Base-by-base conservation (phyloP, 2,329 filamentous ascomycete genomes). In the Gliomastix tumulicola region DNA sequence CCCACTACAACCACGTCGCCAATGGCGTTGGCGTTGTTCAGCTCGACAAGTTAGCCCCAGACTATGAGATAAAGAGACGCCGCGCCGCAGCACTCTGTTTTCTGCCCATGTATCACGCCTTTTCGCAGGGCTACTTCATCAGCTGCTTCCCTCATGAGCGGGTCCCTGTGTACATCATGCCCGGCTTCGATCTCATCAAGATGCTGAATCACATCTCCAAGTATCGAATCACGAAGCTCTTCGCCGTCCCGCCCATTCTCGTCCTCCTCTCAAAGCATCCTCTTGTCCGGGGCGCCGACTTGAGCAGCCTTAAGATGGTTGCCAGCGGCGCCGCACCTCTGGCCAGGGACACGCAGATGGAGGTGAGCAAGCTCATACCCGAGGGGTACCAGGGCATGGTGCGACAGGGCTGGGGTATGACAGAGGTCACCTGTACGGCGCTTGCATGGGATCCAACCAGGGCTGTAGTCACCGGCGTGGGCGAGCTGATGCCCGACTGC, bases 331-430 rank as follows among this genome's bases (percentile, higher is more conserved):
- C 84, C 2, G 86, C 87, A 7, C 85, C 86, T 2, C 60, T 86
- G 7, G 62, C 66, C 11, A 52, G 51, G n/a, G 75, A 83, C 42
- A 62, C 77, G 4, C 52, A 55, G 36, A 40, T 41, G 3, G 48
- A 50, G 33, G 66, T 63, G 38, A 63, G 67, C 10, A 76, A 82
- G 44, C 71, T 78, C 9, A 13, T 28, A n/a, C 17, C 25, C 13
- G 17, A 16, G n/a, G 17, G 25, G 13, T 13, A 16, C 17, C 70
- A 82, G 52, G 68, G 62, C 40, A 50, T 79, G 39, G 21, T 34
- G 11, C 62, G 65, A 51, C 86, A 90, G 57, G 87, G 85, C 5
- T 94, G 85, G 83, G 88, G 88, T 6, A 90, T 94, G 87, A 92
- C 87, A 2, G 87, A 92, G 54, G 62, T 74, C 4, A 92, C 86